Base-by-base conservation (phyloP, 129 eudicot genomes). In the Tanacetum coccineum region DNA sequence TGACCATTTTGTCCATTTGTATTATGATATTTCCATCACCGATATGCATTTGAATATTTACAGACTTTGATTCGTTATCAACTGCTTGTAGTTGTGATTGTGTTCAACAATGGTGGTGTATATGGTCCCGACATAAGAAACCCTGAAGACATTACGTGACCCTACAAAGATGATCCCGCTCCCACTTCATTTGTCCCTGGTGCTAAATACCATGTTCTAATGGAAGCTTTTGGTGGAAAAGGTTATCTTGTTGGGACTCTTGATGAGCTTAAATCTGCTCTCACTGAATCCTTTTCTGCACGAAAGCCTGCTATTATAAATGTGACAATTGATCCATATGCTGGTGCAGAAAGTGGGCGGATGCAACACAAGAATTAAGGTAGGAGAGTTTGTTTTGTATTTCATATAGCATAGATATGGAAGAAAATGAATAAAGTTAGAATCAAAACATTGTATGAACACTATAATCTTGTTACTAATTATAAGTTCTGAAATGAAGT, bases 151-250 rank as follows among this genome's bases (percentile, higher is more conserved):
- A 84, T 94, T 4, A 75, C 82, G 0, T 97, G 99, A 11, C 99
- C 97, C 3, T 73, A 81, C 71, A 94, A 89, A 73, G 90, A 94
- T 53, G 99, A 94, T n/a, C n/a, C n/a, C n/a, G n/a, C n/a, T n/a
- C n/a, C n/a, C n/a, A n/a, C n/a, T n/a, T n/a, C n/a, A n/a, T 94
- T 94, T 67, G 99, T 94, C 59, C 90, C 93, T 6, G 95, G 91
- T 50, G 99, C 99, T 21, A 84, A 84, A 14, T 94, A 94, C 70
- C 97, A 93, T 77, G 22, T 82, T 49, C 70, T 93, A 17, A 78
- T 89, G 1, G 96, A 93, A 73, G 99, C 99, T 58, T 93, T 93
- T 66, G 99, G 99, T 6, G 99, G 99, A n/a, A n/a, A n/a, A n/a
- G n/a, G n/a, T n/a, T n/a, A n/a, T n/a, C n/a, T n/a, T n/a, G n/a